Conservation (phyloP, 805 yeast genomes). For the Metschnikowia baotianmanensis region DNA sequence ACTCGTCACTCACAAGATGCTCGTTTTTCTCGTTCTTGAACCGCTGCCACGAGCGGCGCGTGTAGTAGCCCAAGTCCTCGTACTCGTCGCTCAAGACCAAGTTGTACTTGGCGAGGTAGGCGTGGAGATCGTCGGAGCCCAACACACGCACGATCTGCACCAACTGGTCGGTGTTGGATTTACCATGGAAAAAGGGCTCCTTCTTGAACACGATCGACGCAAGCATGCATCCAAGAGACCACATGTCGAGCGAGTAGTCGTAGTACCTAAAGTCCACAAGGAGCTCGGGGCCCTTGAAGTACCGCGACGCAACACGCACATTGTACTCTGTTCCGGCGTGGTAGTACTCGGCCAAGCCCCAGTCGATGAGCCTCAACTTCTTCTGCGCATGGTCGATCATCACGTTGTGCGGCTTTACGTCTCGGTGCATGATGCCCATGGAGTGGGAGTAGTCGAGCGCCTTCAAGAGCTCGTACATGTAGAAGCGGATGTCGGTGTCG, state of each 20-base stretch:
- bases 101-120: constrained; percentile 66
- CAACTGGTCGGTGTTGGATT: constrained; percentile 86
- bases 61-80: constrained; percentile 69
- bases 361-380: constrained; percentile 75
- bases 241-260: constrained; percentile 84
- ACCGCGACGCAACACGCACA: constrained; percentile 88
- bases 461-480: constrained; percentile 75
- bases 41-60: constrained; percentile 64
- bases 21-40: constrained; percentile 57
- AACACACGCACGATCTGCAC: constrained; percentile 86
- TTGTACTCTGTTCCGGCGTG: constrained; percentile 88
- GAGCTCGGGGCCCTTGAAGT: constrained; percentile 90
- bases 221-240: constrained; percentile 91
- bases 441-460: constrained; percentile 90
- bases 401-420: constrained; percentile 90
- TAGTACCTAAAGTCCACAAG: constrained; percentile 78
- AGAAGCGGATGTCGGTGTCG: constrained; percentile 72
- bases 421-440: constrained; percentile 93
- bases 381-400: constrained; percentile 79
- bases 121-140: constrained; percentile 74
- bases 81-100: constrained; percentile 72
- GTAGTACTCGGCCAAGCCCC: constrained; percentile 94
- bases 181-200: constrained; percentile 92
- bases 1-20: constrained; percentile 50
- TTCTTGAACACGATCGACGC: constrained; percentile 85